Base-by-base conservation (phyloP, 2,329 filamentous ascomycete genomes). In the Triangularia verruculosa region DNA sequence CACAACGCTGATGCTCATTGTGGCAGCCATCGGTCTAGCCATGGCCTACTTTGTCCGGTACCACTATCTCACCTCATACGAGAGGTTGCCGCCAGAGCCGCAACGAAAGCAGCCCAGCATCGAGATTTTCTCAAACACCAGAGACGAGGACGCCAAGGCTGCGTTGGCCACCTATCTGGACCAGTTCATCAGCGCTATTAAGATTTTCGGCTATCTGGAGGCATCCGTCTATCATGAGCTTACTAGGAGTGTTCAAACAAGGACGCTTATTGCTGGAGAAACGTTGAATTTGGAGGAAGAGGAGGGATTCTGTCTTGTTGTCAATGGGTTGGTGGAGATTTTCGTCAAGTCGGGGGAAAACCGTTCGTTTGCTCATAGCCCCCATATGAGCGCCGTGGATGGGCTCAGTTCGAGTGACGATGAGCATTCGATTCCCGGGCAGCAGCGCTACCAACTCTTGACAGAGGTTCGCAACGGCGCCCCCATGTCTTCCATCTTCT, bases 381-480 rank as follows among this genome's bases (percentile, higher is more conserved):
- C 73, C 74, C 78, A 59, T 59, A 73, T 73, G 32, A 72, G 17
- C 71, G 62, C 66, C 54, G 57, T 53, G 15, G 63, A 79, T 22
- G 78, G 81, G 8, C 4, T 54, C 66, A 59, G 67, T 2, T 67
- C 83, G 9, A 85, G 85, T 3, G 84, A 84, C 64, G 89, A 92
- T n/a, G 89, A 89, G 51, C 78, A 80, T 47, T 77, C 82, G 30
- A 77, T 83, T 4, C 85, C 86, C 34, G 85, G 84, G 7, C 88
- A 91, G 62, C 93, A 97, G 74, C 91, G 90, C 30, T 99, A 99
- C 72, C 95, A 98, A 74, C 83, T 99, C 43, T 82, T 99, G 61
- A 99, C 95, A 0, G 96, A 99, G 76, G 94, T 99, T 60, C 96
- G 95, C 72, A 99, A 99, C 71, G 95, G 95, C 13, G 93, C 95